phyloP scores from a whole-genome alignment of 2,329 filamentous ascomycete genomes.

The Penicillium crustosum region DNA sequence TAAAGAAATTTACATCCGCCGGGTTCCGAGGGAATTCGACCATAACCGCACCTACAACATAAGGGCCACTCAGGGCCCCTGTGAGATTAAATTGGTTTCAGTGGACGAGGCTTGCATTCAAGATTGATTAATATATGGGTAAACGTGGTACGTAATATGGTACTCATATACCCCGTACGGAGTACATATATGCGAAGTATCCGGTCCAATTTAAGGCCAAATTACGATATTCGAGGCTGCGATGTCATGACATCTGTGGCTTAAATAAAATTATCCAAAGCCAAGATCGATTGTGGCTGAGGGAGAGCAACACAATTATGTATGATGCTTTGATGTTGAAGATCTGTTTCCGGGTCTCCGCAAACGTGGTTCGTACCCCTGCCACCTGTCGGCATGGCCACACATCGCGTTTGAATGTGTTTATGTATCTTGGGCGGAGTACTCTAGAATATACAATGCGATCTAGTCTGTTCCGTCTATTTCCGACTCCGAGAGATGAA shows the following conservation, averaged over 20 bases:
- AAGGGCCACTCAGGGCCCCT: neutral
- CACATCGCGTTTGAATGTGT: neutral
- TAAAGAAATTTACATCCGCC: conserved; percentile 3
- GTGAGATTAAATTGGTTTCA: conserved; percentile 3
- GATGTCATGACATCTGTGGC: conserved; percentile 10
- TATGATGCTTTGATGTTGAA: neutral
- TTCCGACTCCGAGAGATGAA: neutral
- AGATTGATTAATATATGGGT: conserved; percentile 1
- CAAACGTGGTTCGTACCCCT: conserved; percentile 12
- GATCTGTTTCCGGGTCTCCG: conserved; percentile 6
- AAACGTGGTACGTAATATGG: neutral
- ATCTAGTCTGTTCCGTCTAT: neutral
- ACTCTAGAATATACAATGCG: neutral
- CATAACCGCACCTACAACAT: no score
- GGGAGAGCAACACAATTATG: neutral
- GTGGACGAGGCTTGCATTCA: neutral
- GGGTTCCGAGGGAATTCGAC: neutral
- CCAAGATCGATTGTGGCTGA: neutral
- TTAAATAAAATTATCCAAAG: neutral
- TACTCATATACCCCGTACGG: neutral
- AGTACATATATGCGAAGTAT: neutral
- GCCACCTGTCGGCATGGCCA: neutral
- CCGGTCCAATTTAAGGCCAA: neutral
- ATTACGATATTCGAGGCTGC: neutral
- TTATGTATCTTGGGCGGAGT: no score